Base-by-base conservation (phyloP, 495 filamentous ascomycete genomes). In the Tirmania nivea region DNA sequence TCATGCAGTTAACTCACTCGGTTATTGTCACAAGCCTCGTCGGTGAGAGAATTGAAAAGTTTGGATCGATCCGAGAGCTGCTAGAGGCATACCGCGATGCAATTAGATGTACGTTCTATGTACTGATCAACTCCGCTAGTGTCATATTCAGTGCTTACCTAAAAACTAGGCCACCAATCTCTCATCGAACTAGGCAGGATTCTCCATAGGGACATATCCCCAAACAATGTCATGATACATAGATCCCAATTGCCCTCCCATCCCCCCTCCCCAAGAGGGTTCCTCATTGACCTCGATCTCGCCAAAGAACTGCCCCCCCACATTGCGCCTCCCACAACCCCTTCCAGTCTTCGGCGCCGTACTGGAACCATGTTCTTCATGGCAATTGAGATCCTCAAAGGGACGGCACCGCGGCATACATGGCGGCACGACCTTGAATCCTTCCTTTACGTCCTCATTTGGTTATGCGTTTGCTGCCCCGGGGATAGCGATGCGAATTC, bases 401-500 rank as follows among this genome's bases (percentile, higher is more conserved):
- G 54, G 14, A 25, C 54, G n/a, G 25, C 50, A 20, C 25, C 25
- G 25, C 25, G 25, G 25, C 54, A 63, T 39, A 57, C 48, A 8
- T 62, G 56, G 50, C 55, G 49, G 10, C 54, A 64, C 52, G 59
- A 61, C 54, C 51, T 61, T 2, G 57, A 63, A 47, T 56, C 56
- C 20, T 59, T 63, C 34, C 55, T 59, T 31, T 63, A 61, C 34
- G 59, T 63, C 14, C 52, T 63, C 17, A 20, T 63, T 20, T 61
- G 56, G 59, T 53, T 57, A 16, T 60, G 52, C 16, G 17, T 17
- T 14, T 14, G 17, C 39, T 45, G 17, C 39, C 39, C 39, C 25
- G 25, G 5, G 25, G 25, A 25, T 25, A 25, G 25, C 25, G 5
- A 25, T 25, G 25, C 25, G 25, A 25, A 25, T 25, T 25, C 25